Base-by-base conservation (phyloP, 208 protist species). In the Trypanosoma scelopori region DNA sequence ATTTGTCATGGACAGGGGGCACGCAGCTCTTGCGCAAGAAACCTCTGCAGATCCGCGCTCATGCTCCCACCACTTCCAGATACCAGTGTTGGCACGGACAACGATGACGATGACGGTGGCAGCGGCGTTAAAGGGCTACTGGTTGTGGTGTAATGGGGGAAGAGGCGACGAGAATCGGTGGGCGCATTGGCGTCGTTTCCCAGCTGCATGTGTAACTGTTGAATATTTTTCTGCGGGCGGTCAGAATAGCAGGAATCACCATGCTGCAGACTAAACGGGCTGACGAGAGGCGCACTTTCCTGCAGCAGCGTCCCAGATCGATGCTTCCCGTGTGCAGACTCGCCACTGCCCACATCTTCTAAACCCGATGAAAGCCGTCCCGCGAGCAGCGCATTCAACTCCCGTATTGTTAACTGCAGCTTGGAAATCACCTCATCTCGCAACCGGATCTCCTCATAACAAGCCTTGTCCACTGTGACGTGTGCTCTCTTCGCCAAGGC, bases 1-100 rank as follows among this genome's bases (percentile, higher is more conserved):
- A 55, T 35, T 37, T 25, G 18, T 51, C 52, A 69, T 7, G 20
- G 43, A n/a, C 50, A 30, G 53, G 53, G 42, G 30, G 41, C 51
- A 5, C n/a, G 43, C 20, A 69, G 25, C 52, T 69, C 53, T 35
- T 52, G 51, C 43, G 12, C 22, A 16, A 69, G 63, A 61, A 69
- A 69, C 9, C 53, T 53, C 43, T 59, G 42, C 53, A 69, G 22
- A 55, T 52, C 53, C 11, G 42, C 20, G 53, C 28, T 32, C 0
- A 51, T 25, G 15, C 28, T 55, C 28, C 46, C 48, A 9, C 6
- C 28, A 12, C 32, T 23, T 27, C 30, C 48, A 28, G 15, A 16
- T 13, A 5, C 23, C 59, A 35, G 53, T 32, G 48, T 37, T 3
- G 32, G 32, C 32, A 37, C 32, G 9, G 32, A 37, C 32, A 37